Base-by-base conservation (phyloP, 2,329 filamentous ascomycete genomes). In the Fusarium sp. region DNA sequence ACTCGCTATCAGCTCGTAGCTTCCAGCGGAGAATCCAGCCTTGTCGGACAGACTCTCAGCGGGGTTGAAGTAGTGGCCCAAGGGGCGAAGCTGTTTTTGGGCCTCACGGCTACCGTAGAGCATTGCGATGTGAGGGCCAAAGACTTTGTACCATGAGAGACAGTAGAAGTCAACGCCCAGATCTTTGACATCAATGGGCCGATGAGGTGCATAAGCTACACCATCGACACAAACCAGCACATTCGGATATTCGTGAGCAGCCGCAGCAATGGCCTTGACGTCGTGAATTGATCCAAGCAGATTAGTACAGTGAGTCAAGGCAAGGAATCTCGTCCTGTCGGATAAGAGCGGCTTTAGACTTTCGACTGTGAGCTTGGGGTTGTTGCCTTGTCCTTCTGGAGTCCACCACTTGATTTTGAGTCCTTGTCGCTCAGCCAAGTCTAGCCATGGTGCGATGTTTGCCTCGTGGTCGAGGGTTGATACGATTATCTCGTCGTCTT, bases 121-220 rank as follows among this genome's bases (percentile, higher is more conserved):
- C 70, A 91, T 87, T 0, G 92, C 86, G 3, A 94, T 85, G 73
- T 95, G 93, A 2, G 93, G 93, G 0, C 93, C 93, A 77, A 92
- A 95, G 4, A 94, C 89, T 79, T 95, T 95, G 82, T 95, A 95
- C 93, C 92, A 95, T 1, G 87, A 91, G 78, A 95, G 94, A n/a
- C 86, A 82, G 79, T 95, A 95, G 73, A 94, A 91, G 78, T 95
- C 93, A 0, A 92, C 91, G 2, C 87, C 92, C 1, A 94, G 84
- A 1, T 83, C 88, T 70, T 88, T 85, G 9, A 95, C 91, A 78
- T 95, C 91, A 16, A 95, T 81, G 12, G 84, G 84, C 9, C 92
- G 85, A 79, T 95, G 93, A 1, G 93, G 93, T 1, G 93, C 92
- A 76, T 90, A 94, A 7, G 92, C 91, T 0, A 95, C 93, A 5